A percentile compares a stretch with the other conserved stretches of the same genome.
phyloP scores from a whole-genome alignment of 306 rosid species.

The Cicer yamashitae region DNA sequence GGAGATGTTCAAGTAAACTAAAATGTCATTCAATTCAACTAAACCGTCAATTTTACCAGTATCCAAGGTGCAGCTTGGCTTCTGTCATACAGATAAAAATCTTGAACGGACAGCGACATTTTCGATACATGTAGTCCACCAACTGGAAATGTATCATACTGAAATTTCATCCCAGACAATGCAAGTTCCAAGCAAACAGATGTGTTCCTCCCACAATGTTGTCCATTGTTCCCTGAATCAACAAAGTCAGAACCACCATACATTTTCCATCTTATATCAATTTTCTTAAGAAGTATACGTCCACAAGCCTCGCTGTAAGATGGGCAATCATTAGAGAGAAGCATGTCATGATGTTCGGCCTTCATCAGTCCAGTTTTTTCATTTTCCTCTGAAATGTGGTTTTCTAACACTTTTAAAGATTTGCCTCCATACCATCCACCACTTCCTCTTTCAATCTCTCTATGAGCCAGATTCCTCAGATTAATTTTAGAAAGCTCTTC shows the following conservation, averaged over 20 bases:
- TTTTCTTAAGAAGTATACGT: slow-evolving; percentile 68
- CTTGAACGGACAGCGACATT: slow-evolving; percentile 78
- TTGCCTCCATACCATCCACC: slow-evolving; percentile 78
- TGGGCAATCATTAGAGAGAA: slow-evolving; percentile 51
- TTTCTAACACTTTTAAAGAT: slow-evolving; percentile 66
- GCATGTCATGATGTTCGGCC: slow-evolving; percentile 48
- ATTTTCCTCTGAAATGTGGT: slow-evolving; percentile 69
- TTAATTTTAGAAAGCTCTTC: slow-evolving; percentile 52
- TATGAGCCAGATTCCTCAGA: slow-evolving; percentile 49
- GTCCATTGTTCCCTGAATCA: slow-evolving; percentile 53
- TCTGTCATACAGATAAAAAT: slow-evolving; percentile 74
- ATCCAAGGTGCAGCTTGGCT: slow-evolving; percentile 94
- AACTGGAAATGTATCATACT: slow-evolving; percentile 71
- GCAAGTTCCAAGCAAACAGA: slow-evolving; percentile 66
- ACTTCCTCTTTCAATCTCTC: slow-evolving; percentile 62
- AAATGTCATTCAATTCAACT: slow-evolving; percentile 17
- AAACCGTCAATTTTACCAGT: slow-evolving; percentile 61
- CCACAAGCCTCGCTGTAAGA: slow-evolving; percentile 58
- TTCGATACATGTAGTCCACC: slow-evolving; percentile 78
- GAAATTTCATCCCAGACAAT: slow-evolving; percentile 75
- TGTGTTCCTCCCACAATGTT: slow-evolving; percentile 65
- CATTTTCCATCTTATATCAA: slow-evolving; percentile 87
- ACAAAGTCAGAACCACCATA: slow-evolving; percentile 81
- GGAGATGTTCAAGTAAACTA: slow-evolving; percentile 30
- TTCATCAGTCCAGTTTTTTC: slow-evolving; percentile 43